These are phyloP conservation scores for Arachnomyces sp. DNA, from an alignment of 2,329 filamentous ascomycete genomes.

Conservation along the genomic window DNA sequence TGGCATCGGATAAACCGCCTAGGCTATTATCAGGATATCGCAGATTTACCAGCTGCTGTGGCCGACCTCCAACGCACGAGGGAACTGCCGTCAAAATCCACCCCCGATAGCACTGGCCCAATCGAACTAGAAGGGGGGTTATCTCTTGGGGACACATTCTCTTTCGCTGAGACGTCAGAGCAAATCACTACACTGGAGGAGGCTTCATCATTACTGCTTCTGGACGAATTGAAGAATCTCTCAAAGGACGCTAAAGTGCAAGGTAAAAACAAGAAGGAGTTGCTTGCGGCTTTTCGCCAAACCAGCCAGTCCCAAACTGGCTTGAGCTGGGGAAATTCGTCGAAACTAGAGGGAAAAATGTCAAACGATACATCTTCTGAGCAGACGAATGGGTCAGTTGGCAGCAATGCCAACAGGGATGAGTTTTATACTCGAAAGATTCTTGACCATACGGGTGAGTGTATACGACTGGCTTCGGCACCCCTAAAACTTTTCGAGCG, in stretches of 20 bases:
- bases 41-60: conserved; percentile 61
- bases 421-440: conserved; percentile 71
- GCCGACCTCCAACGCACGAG: conserved; percentile 52
- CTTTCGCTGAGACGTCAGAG: conserved; percentile 72
- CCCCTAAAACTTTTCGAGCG: conserved; percentile 80
- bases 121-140: conserved; percentile 43
- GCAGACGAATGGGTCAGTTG: conserved; percentile 23
- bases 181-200: conserved; percentile 73
- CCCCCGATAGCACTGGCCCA: conserved; percentile 28
- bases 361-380: conserved; percentile 40
- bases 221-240: conserved; percentile 78
- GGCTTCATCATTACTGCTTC: conserved; percentile 67
- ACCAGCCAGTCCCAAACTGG: conserved; percentile 68
- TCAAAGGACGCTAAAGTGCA: conserved; percentile 80
- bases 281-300: conserved; percentile 64
- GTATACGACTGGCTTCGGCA: conserved; percentile 66
- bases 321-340: conserved; percentile 60
- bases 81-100: conserved; percentile 44
- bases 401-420: conserved; percentile 54
- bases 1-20: conserved; percentile 80
- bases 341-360: conserved; percentile 54
- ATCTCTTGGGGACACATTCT: conserved; percentile 51
- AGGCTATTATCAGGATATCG: conserved; percentile 74
- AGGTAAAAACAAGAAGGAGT: conserved; percentile 78
- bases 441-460: conserved; percentile 66